Evolutionary conservation across 2,329 filamentous ascomycete genomes (phyloP).

Genomic region (Monilinia laxa): DNA sequence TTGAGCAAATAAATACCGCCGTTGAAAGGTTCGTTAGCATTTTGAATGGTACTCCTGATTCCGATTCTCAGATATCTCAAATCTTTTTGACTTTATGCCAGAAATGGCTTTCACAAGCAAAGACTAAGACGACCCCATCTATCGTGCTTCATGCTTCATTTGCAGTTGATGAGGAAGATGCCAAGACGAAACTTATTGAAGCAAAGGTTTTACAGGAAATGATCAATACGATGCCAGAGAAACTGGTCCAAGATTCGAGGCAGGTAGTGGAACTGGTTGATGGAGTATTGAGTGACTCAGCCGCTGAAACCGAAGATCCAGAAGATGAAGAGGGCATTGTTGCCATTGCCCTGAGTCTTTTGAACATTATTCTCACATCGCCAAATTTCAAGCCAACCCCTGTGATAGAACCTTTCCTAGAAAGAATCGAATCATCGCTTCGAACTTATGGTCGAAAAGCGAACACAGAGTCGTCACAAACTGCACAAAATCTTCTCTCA

Average conservation of each 20-base stretch:
- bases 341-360: slow-evolving; percentile 56
- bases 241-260: slow-evolving; percentile 61
- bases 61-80: slow-evolving; percentile 50
- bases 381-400: slow-evolving; percentile 54
- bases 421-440: slow-evolving; percentile 51
- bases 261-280: slow-evolving; percentile 64
- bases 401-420: slow-evolving; percentile 44
- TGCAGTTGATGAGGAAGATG: slow-evolving; percentile 43
- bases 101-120: slow-evolving; percentile 52
- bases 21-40: slow-evolving; percentile 52
- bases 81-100: slow-evolving; percentile 61
- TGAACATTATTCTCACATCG: slow-evolving; percentile 60
- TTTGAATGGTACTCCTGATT: slow-evolving; percentile 45
- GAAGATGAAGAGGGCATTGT: slow-evolving; percentile 49
- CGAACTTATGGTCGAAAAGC: slow-evolving; percentile 43
- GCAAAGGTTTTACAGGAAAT: slow-evolving; percentile 64
- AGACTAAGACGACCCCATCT: slow-evolving; percentile 6
- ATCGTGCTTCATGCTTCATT: slow-evolving; percentile 39
- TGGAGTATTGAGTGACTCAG: slow-evolving; percentile 52
- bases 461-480: slow-evolving; percentile 49
- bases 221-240: slow-evolving; percentile 61
- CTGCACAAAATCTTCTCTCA: slow-evolving; percentile 56
- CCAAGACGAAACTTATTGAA: slow-evolving; percentile 53
- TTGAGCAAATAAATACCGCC: slow-evolving; percentile 42
- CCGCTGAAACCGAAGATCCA: slow-evolving; percentile 41